Evolutionary conservation across 306 rosid genomes (phyloP).

Genomic region (Erythrophleum fordii): DNA sequence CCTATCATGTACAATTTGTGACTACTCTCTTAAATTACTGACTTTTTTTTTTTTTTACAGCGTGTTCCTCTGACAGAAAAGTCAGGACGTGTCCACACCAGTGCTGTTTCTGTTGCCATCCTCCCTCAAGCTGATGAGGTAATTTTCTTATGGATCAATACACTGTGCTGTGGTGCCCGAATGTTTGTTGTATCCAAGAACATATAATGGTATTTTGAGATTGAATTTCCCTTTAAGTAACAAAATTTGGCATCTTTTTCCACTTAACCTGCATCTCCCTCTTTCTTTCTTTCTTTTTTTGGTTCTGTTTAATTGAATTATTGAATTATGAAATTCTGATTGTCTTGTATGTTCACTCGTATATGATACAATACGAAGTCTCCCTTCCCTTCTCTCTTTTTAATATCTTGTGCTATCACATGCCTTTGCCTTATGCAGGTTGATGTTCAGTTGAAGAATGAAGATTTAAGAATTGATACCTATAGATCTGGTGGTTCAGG

Average conservation of each 20-base stretch:
- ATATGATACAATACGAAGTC: background rate
- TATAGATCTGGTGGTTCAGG: constrained; percentile 94
- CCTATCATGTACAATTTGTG: constrained; percentile 32
- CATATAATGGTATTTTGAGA: background rate
- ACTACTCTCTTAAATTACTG: constrained; percentile 27
- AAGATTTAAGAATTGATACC: constrained; percentile 81
- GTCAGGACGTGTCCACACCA: constrained; percentile 89
- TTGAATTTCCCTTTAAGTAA: constrained; percentile 14
- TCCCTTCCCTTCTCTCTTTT: constrained; percentile 8
- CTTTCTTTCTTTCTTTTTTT: background rate
- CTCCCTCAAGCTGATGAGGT: constrained; percentile 98
- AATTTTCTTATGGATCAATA: constrained; percentile 28
- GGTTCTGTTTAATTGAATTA: constrained; percentile 14
- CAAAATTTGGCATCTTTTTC: constrained; percentile 2
- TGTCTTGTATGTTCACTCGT: constrained; percentile 7
- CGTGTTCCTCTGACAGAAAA: constrained; percentile 95
- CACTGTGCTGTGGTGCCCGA: constrained; percentile 19
- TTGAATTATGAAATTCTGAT: constrained; percentile 26
- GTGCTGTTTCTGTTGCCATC: constrained; percentile 96
- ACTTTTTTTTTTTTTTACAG: constrained; percentile 49
- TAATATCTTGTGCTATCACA: constrained; percentile 11
- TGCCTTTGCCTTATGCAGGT: constrained; percentile 57
- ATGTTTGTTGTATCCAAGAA: constrained; percentile 31
- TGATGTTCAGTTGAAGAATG: constrained; percentile 88
- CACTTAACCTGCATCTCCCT: background rate